Base-by-base conservation (phyloP, 2,329 filamentous ascomycete genomes). In the Ramichloridium luteum region DNA sequence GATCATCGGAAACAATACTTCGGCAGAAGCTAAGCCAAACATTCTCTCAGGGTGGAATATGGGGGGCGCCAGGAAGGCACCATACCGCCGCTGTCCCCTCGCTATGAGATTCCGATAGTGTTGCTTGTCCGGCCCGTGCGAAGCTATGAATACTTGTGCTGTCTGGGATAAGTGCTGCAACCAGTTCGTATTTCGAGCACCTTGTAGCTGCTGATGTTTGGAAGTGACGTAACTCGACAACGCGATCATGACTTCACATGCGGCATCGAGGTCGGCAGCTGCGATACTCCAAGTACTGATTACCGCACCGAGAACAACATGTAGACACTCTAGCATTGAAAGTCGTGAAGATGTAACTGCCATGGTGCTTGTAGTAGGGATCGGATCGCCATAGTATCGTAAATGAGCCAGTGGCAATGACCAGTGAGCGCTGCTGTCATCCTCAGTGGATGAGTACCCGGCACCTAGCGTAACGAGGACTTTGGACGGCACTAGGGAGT, bases 341-440 rank as follows among this genome's bases (percentile, higher is more conserved):
- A 23, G 20, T 23, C 20, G 8, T 8, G 20, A 23, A 8, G 20
- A 23, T 8, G 20, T 23, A n/a, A 23, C 20, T n/a, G 20, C 20
- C 20, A 23, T 23, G 20, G 20, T 23, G 8, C 8, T 23, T 23
- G 20, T 8, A 8, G 20, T 8, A 8, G 20, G 20, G n/a, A 23
- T n/a, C n/a, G 20, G 20, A n/a, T 23, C 20, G 8, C 20, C 20
- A 23, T 23, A 23, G 20, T 23, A 23, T 23, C 20, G 20, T 23
- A 23, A 23, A n/a, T n/a, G n/a, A 8, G 20, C 20, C 20, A 23
- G 20, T n/a, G 20, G 20, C 20, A 23, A 23, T 23, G 20, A 23
- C 20, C 20, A 23, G n/a, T 23, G 20, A 23, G n/a, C 20, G 20
- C 20, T 23, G 20, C 8, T 23, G n/a, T 23, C 20, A 23, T 23